Evolutionary conservation across 106 monocot genomes (phyloP).

Genomic region (Dioscorea alata): DNA sequence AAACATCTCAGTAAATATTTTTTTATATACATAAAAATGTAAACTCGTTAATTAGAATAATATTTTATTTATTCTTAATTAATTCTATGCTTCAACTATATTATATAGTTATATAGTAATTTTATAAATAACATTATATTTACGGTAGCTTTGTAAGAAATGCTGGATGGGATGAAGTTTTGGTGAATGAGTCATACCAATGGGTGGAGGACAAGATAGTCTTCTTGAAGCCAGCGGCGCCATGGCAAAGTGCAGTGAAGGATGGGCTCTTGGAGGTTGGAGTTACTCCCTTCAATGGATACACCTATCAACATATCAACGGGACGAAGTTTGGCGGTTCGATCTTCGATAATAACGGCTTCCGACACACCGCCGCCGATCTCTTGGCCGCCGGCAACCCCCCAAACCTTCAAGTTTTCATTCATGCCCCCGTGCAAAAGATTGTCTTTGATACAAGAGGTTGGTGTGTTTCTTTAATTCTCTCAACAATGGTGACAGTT

Average conservation of each 20-base stretch:
- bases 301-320: constrained; percentile 63
- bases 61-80: no score
- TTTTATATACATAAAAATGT: no score
- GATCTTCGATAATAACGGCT: constrained; percentile 56
- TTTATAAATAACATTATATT: background rate
- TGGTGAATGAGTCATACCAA: constrained; percentile 57
- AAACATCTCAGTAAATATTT: no score
- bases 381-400: constrained; percentile 42
- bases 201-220: constrained; percentile 55
- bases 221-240: constrained; percentile 42
- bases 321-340: constrained; percentile 76
- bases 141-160: constrained; percentile 22
- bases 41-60: no score
- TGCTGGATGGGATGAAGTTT: constrained; percentile 43
- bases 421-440: constrained; percentile 57
- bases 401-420: constrained; percentile 39
- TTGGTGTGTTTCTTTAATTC: no score
- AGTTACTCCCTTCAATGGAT: constrained; percentile 65
- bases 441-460: constrained; percentile 38
- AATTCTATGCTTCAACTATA: background rate
- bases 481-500: no score
- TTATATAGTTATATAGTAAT: no score
- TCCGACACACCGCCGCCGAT: constrained; percentile 58
- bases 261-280: constrained; percentile 66
- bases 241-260: constrained; percentile 60